Conservation (phyloP, 805 yeast species). For the Candida ipomoeae region DNA sequence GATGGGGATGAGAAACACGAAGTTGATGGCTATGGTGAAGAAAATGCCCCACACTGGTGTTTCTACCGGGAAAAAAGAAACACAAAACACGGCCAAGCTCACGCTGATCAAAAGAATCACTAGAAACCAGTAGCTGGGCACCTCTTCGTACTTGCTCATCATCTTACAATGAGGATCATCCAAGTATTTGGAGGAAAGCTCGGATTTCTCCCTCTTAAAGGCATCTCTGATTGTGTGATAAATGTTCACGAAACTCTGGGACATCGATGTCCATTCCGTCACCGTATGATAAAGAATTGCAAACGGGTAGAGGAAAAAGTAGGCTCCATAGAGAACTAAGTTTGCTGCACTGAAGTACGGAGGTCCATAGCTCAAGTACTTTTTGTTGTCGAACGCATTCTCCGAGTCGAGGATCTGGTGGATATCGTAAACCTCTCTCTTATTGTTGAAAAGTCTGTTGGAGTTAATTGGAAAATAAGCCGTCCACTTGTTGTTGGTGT, state of each 20-base stretch:
- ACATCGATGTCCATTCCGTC: constrained; percentile 44
- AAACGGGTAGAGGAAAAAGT: constrained; percentile 53
- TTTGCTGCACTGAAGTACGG: constrained; percentile 65
- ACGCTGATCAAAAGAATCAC: constrained; percentile 44
- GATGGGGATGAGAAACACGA: constrained; percentile 56
- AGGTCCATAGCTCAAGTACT: constrained; percentile 55
- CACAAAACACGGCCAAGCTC: constrained; percentile 40
- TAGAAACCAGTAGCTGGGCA: constrained; percentile 71
- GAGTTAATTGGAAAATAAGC: constrained; percentile 50
- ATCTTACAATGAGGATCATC: constrained; percentile 55
- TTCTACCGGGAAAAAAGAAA: constrained; percentile 46
- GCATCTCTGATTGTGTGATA: constrained; percentile 27
- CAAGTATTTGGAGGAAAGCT: constrained; percentile 13
- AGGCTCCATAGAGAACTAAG: constrained; percentile 54
- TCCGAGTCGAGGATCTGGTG: constrained; percentile 41
- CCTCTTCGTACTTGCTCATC: constrained; percentile 60
- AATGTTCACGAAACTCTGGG: constrained; percentile 34
- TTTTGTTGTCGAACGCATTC: constrained; percentile 41
- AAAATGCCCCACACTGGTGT: constrained; percentile 63
- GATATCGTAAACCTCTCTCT: constrained; percentile 46
- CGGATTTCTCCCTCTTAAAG: constrained; percentile 13
- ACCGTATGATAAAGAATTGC: constrained; percentile 46
- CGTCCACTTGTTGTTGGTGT: constrained; percentile 48
- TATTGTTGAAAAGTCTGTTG: constrained; percentile 49
- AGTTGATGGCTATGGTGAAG: constrained; percentile 52